These are phyloP conservation scores for Amphibolis antarctica DNA, from an alignment of 106 monocot genomes.

Conservation along the genomic window DNA sequence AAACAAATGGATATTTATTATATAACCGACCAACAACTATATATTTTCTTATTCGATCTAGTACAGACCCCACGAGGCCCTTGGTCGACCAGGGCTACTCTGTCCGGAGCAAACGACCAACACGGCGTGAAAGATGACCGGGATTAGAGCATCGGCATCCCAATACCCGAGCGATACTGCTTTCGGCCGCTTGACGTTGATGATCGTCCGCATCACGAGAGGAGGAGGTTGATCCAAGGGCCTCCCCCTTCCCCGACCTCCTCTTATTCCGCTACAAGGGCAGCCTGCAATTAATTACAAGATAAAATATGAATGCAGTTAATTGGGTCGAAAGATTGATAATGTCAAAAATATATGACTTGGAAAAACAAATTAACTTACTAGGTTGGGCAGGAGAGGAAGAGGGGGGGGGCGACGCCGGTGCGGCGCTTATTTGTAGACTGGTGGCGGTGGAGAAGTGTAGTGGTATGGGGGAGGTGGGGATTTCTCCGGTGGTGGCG, in stretches of 20 bases:
- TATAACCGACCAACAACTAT: too few species aligned
- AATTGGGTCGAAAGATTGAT: neutral
- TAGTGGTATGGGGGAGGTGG: constrained; percentile 22
- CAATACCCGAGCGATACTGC: neutral
- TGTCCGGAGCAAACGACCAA: too few species aligned
- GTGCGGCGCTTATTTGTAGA: neutral
- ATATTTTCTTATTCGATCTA: too few species aligned
- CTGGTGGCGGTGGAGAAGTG: constrained; percentile 4
- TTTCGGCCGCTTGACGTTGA: neutral
- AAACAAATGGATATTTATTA: too few species aligned
- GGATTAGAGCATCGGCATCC: neutral
- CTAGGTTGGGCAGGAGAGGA: constrained; percentile 3
- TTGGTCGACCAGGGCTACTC: too few species aligned
- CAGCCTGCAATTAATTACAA: neutral
- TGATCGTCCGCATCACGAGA: neutral
- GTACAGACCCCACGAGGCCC: too few species aligned
- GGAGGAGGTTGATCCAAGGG: neutral
- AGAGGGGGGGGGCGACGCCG: neutral
- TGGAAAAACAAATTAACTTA: neutral
- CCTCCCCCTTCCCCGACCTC: neutral
- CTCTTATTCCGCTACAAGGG: constrained; percentile 1
- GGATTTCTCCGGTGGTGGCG: constrained; percentile 9
- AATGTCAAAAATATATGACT: neutral
- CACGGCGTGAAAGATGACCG: neutral
- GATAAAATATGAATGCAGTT: neutral